Conservation (phyloP, 1,284 basidiomycete species). For the Leccinum angustisporum region DNA sequence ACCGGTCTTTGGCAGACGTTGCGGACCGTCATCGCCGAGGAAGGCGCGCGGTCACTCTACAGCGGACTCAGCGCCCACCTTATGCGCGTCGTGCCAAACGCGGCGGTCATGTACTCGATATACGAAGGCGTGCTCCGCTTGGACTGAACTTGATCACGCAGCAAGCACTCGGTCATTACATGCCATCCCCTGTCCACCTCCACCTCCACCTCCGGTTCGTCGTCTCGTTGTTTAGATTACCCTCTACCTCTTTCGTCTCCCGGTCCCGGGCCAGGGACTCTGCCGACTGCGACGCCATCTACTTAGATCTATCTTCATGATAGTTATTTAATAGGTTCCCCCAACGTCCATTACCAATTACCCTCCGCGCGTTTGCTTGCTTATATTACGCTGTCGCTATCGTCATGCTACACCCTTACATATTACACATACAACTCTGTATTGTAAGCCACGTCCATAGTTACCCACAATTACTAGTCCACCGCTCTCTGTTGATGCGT, state of each 20-base stretch:
- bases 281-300: not conserved
- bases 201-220: not conserved
- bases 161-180: not conserved
- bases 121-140: slow-evolving; percentile 76
- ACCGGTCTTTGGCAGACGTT: slow-evolving; percentile 86
- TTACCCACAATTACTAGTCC: slow-evolving; percentile 29
- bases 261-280: not conserved
- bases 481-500: slow-evolving; percentile 10
- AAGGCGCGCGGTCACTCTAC: slow-evolving; percentile 85
- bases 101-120: slow-evolving; percentile 93
- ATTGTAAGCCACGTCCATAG: slow-evolving; percentile 19
- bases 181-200: not conserved
- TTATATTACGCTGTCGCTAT: slow-evolving; percentile 18
- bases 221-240: not conserved
- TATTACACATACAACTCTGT: slow-evolving; percentile 12
- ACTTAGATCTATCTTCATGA: slow-evolving; percentile 24
- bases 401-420: not conserved
- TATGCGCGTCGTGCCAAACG: slow-evolving; percentile 96
- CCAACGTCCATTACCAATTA: not conserved
- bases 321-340: slow-evolving; percentile 14
- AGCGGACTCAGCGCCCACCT: slow-evolving; percentile 94
- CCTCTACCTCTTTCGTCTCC: not conserved
- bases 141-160: slow-evolving; percentile 28
- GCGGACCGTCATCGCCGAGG: slow-evolving; percentile 84
- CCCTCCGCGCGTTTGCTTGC: slow-evolving; percentile 9